A percentile compares a stretch with the other conserved stretches of the same genome.
Conservation (phyloP, 306 rosid species). For the Lotus japonicus region DNA sequence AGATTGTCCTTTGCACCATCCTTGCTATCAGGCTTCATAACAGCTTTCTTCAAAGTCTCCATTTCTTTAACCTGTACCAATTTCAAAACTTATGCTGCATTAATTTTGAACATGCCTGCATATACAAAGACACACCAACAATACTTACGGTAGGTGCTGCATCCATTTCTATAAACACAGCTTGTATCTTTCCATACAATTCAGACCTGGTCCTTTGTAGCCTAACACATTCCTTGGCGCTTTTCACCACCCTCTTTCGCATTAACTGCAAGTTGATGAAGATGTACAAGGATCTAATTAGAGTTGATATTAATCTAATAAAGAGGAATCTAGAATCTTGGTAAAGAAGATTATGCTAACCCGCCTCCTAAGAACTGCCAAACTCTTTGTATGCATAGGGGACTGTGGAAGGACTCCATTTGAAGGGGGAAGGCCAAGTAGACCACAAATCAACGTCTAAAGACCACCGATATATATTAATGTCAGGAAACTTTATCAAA, state of each 20-base stretch:
- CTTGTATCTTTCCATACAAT: slow-evolving; percentile 66
- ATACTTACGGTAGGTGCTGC: slow-evolving; percentile 58
- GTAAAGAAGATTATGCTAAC: slow-evolving; percentile 27
- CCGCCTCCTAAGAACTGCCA: slow-evolving; percentile 65
- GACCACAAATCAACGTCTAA: slow-evolving; percentile 71
- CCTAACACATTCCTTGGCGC: slow-evolving; percentile 72
- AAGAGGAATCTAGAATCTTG: background rate
- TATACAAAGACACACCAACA: background rate
- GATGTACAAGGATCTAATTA: slow-evolving; percentile 15
- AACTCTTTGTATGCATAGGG: slow-evolving; percentile 95
- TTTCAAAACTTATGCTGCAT: slow-evolving; percentile 1
- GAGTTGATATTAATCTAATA: background rate
- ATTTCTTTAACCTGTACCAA: slow-evolving; percentile 36
- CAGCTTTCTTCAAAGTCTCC: slow-evolving; percentile 58
- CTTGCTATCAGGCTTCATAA: slow-evolving; percentile 41
- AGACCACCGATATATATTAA: slow-evolving; percentile 1
- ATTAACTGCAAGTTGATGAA: slow-evolving; percentile 44
- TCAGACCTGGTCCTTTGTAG: slow-evolving; percentile 49
- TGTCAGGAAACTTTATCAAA: background rate
- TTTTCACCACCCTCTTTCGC: slow-evolving; percentile 66
- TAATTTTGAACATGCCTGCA: background rate
- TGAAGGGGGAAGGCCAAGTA: slow-evolving; percentile 90
- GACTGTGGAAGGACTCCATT: slow-evolving; percentile 97
- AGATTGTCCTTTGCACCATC: slow-evolving; percentile 31
- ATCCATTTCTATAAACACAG: slow-evolving; percentile 64